These are phyloP conservation scores for Candida maesae DNA, from an alignment of 805 yeast species.

Conservation along the genomic window DNA sequence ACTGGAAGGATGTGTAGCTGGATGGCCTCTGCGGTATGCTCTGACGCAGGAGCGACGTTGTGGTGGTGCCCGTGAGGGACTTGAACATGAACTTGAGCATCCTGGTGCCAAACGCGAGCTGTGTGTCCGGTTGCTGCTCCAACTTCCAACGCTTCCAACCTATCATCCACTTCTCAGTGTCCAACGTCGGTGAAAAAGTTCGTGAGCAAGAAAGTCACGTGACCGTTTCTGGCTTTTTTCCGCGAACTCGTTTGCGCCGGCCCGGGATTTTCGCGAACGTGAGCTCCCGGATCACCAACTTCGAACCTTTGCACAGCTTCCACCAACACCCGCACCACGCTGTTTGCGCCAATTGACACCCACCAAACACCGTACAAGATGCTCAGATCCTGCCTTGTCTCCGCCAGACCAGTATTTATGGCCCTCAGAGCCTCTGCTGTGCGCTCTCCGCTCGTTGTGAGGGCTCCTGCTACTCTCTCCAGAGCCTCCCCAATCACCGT, in stretches of 20 bases:
- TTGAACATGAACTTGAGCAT: constrained; percentile 26
- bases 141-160: no score
- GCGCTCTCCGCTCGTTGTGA: not conserved
- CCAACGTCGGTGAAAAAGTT: constrained; percentile 1
- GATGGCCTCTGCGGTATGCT: constrained; percentile 5
- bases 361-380: no score
- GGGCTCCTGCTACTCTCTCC: not conserved
- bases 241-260: no score
- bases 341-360: no score
- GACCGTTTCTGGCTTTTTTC: no score
- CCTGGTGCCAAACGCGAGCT: no score
- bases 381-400: constrained; percentile 6
- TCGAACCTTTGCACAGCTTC: no score
- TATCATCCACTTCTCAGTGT: no score
- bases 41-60: constrained; percentile 17
- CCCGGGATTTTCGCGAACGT: not conserved
- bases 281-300: not conserved
- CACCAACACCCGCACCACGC: no score
- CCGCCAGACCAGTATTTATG: not conserved
- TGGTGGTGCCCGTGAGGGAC: constrained; percentile 18
- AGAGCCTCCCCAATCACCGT: constrained; percentile 4
- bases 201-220: no score
- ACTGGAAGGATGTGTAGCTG: constrained; percentile 10
- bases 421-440: constrained; percentile 1
- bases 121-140: no score